Conservation (phyloP, 768 basidiomycete genomes). For the Amanita rimosa region DNA sequence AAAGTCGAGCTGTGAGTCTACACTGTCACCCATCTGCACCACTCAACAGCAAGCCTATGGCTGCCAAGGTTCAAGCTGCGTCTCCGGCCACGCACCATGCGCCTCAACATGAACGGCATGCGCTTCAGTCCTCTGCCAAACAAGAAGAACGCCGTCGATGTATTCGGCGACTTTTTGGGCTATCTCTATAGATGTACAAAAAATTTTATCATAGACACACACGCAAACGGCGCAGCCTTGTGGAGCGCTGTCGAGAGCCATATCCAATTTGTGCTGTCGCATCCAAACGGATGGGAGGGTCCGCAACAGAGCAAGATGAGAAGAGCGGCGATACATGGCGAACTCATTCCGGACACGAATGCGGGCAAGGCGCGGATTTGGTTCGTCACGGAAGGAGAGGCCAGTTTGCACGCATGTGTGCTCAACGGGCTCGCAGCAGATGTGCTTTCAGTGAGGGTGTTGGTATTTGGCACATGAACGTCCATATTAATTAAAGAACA, state of each 20-base stretch:
- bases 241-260: slow-evolving; percentile 64
- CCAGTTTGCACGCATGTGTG: slow-evolving; percentile 73
- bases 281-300: slow-evolving; percentile 79
- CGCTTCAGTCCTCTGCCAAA: slow-evolving; percentile 56
- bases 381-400: slow-evolving; percentile 79
- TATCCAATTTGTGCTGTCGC: slow-evolving; percentile 66
- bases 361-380: slow-evolving; percentile 62
- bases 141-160: slow-evolving; percentile 58
- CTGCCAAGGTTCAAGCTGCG: slow-evolving; percentile 64
- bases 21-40: neutral
- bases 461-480: neutral
- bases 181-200: slow-evolving; percentile 69
- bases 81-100: slow-evolving; percentile 66
- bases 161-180: slow-evolving; percentile 70
- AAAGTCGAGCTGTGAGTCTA: slow-evolving; percentile 60
- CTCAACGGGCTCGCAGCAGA: slow-evolving; percentile 69
- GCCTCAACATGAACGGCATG: slow-evolving; percentile 78
- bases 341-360: slow-evolving; percentile 65
- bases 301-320: slow-evolving; percentile 73
- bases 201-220: slow-evolving; percentile 71
- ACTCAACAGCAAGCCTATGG: neutral
- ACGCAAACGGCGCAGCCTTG: slow-evolving; percentile 58
- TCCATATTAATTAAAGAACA: neutral
- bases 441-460: slow-evolving; percentile 46
- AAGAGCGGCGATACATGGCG: slow-evolving; percentile 57